Percentiles rank a stretch among this genome's conserved stretches.
Evolutionary conservation across 2,329 filamentous ascomycete species (phyloP).

Genomic region (Paracoccidioides lutzii): DNA sequence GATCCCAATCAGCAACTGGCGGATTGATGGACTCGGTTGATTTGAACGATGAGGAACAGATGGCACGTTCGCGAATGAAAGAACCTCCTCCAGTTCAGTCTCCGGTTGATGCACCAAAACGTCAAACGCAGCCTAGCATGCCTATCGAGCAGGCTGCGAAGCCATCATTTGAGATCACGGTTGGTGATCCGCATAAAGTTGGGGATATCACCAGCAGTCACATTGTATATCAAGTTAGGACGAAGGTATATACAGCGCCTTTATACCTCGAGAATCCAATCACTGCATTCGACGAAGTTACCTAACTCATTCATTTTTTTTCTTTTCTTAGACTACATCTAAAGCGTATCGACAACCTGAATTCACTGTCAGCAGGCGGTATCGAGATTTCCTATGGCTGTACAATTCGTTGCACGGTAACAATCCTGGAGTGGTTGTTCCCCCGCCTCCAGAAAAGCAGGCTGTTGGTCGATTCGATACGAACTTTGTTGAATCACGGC

Average conservation of each 20-base stretch:
- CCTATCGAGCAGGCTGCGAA: slow-evolving; percentile 89
- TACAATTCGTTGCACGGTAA: slow-evolving; percentile 91
- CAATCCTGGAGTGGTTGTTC: slow-evolving; percentile 88
- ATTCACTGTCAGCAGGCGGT: slow-evolving; percentile 85
- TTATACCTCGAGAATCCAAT: neutral
- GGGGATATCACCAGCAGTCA: slow-evolving; percentile 93
- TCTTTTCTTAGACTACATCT: slow-evolving; percentile 58
- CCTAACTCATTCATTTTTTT: neutral
- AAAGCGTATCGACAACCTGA: slow-evolving; percentile 89
- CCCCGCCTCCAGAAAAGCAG: slow-evolving; percentile 94
- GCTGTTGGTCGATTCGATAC: slow-evolving; percentile 90
- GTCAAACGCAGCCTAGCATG: slow-evolving; percentile 60
- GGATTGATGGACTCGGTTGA: slow-evolving; percentile 54
- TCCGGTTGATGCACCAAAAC: slow-evolving; percentile 33
- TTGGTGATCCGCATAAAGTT: slow-evolving; percentile 96
- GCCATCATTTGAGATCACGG: slow-evolving; percentile 76
- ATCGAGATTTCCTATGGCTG: slow-evolving; percentile 94
- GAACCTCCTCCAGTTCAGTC: slow-evolving; percentile 48
- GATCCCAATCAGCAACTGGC: slow-evolving; percentile 36
- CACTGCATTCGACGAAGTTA: too few relatives aligned
- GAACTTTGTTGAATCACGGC: slow-evolving; percentile 87
- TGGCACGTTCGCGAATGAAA: slow-evolving; percentile 46
- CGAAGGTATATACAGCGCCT: slow-evolving; percentile 52
- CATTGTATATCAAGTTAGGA: slow-evolving; percentile 92
- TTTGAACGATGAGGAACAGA: slow-evolving; percentile 54